These are phyloP conservation scores for Microcyclosporella mali DNA, from an alignment of 2,329 filamentous ascomycete species.

Conservation along the genomic window DNA sequence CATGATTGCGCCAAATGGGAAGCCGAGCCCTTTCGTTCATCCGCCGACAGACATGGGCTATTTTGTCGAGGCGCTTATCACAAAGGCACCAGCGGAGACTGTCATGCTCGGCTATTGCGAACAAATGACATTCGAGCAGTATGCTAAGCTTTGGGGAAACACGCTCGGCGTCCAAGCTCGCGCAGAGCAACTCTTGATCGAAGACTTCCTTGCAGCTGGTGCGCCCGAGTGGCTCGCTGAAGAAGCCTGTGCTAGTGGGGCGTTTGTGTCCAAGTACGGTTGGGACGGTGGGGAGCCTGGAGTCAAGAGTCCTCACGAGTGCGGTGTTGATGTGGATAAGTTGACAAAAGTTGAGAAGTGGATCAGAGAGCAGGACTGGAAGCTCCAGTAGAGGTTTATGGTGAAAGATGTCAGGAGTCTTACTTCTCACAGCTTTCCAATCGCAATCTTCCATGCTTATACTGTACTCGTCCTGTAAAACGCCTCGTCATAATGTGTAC, in stretches of 20 bases:
- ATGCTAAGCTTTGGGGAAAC: slow-evolving; percentile 21
- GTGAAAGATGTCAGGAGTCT: too few relatives aligned
- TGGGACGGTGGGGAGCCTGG: slow-evolving; percentile 22
- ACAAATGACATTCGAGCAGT: slow-evolving; percentile 24
- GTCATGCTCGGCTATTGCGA: slow-evolving; percentile 26
- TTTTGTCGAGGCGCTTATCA: slow-evolving; percentile 25
- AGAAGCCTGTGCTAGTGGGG: slow-evolving; percentile 17
- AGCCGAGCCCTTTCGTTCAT: slow-evolving; percentile 12
- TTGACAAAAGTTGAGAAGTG: slow-evolving; percentile 17
- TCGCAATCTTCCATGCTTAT: too few relatives aligned
- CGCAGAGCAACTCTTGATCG: slow-evolving; percentile 11
- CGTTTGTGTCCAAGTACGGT: slow-evolving; percentile 14
- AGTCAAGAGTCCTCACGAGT: slow-evolving; percentile 15
- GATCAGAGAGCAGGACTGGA: slow-evolving; percentile 18
- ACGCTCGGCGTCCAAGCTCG: slow-evolving; percentile 18
- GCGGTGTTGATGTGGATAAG: slow-evolving; percentile 13
- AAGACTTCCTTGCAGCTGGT: background rate
- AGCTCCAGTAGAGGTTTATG: background rate
- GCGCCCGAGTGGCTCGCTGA: slow-evolving; percentile 15
- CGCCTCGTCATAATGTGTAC: slow-evolving; percentile 2
- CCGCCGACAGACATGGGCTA: slow-evolving; percentile 12
- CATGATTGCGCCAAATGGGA: background rate
- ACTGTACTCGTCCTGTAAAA: background rate
- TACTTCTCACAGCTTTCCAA: too few relatives aligned
- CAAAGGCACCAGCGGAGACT: slow-evolving; percentile 19